These are phyloP conservation scores for Lecanosticta acicola DNA, from an alignment of 2,329 filamentous ascomycete species.

Conservation along the genomic window DNA sequence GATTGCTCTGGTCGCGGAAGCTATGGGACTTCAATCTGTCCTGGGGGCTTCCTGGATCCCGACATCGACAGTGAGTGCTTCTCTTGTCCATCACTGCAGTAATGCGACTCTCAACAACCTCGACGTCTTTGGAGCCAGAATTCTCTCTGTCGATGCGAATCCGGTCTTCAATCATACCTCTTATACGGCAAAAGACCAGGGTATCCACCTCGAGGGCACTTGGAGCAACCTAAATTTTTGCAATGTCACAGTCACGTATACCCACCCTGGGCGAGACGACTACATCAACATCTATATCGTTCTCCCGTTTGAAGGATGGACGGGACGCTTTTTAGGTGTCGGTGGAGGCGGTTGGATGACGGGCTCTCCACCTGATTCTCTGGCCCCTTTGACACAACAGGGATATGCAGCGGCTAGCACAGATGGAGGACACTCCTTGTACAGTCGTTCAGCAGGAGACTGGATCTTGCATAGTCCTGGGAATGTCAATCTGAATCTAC, in stretches of 20 bases:
- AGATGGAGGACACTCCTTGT: constrained; percentile 22
- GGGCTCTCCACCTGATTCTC: constrained; percentile 4
- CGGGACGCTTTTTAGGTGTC: constrained; percentile 33
- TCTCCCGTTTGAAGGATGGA: constrained; percentile 31
- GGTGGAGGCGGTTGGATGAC: constrained; percentile 36
- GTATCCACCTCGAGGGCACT: background rate
- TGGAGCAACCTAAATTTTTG: constrained; percentile 21
- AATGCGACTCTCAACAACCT: background rate
- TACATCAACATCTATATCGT: constrained; percentile 28
- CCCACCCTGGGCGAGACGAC: constrained; percentile 34
- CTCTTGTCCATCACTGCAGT: background rate
- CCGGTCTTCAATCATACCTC: constrained; percentile 1
- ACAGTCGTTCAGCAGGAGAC: constrained; percentile 4
- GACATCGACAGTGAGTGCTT: background rate
- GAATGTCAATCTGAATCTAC: constrained; percentile 29
- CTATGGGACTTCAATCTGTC: background rate
- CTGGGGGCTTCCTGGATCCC: background rate
- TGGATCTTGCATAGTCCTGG: constrained; percentile 26
- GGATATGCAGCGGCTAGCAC: constrained; percentile 26
- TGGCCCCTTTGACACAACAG: constrained; percentile 13
- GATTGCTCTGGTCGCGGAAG: background rate
- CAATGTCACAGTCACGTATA: constrained; percentile 35
- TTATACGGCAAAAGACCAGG: background rate
- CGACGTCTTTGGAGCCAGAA: constrained; percentile 3
- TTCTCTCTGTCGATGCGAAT: background rate